Evolutionary conservation across 495 filamentous ascomycete species (phyloP), one percentile per base, ranked within the genome.

Genomic region (Talaromyces liani): DNA sequence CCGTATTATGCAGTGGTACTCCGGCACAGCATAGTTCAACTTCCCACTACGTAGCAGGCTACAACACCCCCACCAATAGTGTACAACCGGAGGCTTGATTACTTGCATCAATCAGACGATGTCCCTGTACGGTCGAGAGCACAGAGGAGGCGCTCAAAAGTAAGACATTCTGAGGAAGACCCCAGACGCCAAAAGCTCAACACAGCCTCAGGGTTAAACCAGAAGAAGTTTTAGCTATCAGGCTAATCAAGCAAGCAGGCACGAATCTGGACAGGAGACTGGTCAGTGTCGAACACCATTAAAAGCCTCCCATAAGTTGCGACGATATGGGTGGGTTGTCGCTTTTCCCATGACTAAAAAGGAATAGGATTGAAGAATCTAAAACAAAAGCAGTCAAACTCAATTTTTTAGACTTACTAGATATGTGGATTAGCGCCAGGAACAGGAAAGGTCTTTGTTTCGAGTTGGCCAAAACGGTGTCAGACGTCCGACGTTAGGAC

Each of bases 131-230:
- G 53, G 53, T 27, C 12, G 53, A 56, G 27, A 22, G 24, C n/a
- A 14, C 53, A 56, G 22, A 14, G 22, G 53, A 29, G 53, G 53
- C 53, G 53, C 27, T 22, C 27, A 56, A 56, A 29, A 14, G 53
- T 56, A 56, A 56, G 53, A 56, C 53, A 56, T 56, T 56, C 53
- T 56, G 53, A 56, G 53, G 53, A 16, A 56, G 14, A n/a, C 53
- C 53, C 27, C 53, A 56, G 53, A 56, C 53, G 53, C 51, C 51
- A 7, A 16, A 56, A 27, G 53, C 1, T 20, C 36, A 22, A 25
- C 49, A 54, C 49, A 54, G 18, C 49, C 49, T 54, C 49, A 20
- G 49, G 49, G 24, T 54, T 20, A 54, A 54, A 54, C 53, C 22
- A 29, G n/a, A 56, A 5, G 22, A 56, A 29, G 53, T 27, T 27